phyloP scores from a whole-genome alignment of 1,284 basidiomycete species.

The Boletus sp. region DNA sequence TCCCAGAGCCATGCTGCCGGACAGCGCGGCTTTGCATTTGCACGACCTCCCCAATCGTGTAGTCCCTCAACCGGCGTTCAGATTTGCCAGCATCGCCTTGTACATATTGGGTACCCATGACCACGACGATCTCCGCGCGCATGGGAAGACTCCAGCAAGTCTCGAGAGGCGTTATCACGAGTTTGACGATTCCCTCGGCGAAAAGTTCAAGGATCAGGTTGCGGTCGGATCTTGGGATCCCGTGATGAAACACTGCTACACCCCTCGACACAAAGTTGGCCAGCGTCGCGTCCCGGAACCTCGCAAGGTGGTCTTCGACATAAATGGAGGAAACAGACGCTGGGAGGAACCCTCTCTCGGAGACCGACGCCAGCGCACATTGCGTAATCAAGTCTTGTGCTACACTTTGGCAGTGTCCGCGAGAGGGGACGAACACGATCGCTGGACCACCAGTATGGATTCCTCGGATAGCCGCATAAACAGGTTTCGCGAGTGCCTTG shows the following conservation, averaged over 20 bases:
- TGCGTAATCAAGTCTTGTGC: conserved; percentile 89
- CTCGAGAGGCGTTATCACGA: conserved; percentile 83
- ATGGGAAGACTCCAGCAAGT: conserved; percentile 87
- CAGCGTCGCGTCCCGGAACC: conserved; percentile 70
- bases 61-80: conserved; percentile 80
- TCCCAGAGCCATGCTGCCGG: conserved; percentile 63
- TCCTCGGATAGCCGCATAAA: conserved; percentile 67
- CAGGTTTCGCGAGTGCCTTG: conserved; percentile 93
- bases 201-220: conserved; percentile 83
- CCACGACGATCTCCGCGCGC: conserved; percentile 79
- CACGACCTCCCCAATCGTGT: conserved; percentile 80
- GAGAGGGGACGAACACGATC: conserved; percentile 92
- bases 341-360: conserved; percentile 73
- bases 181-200: conserved; percentile 78
- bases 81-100: conserved; percentile 49
- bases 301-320: conserved; percentile 63
- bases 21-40: conserved; percentile 91
- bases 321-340: conserved; percentile 54
- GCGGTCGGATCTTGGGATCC: conserved; percentile 73
- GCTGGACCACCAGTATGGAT: conserved; percentile 52
- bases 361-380: conserved; percentile 77
- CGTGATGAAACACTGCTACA: conserved; percentile 86
- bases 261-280: conserved; percentile 86
- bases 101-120: conserved; percentile 93
- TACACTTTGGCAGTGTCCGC: conserved; percentile 75